These are phyloP conservation scores for Nannochloris sp. DNA, from an alignment of 139 green algal species.

Conservation along the genomic window DNA sequence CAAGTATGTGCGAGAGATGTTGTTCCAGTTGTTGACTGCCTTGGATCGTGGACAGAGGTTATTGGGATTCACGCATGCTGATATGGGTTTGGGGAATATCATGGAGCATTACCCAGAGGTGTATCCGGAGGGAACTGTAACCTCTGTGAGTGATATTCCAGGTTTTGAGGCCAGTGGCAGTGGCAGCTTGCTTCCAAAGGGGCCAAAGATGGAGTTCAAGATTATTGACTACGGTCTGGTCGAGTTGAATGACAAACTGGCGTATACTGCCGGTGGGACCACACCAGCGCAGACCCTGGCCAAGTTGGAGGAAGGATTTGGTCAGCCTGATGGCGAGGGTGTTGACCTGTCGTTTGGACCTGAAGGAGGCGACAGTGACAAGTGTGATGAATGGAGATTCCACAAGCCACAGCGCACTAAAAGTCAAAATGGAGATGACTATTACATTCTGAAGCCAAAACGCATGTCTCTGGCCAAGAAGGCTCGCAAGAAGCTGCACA, in stretches of 20 bases:
- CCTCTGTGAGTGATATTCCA: not conserved
- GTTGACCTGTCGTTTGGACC: not conserved
- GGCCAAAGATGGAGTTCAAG: slow-evolving; percentile 28
- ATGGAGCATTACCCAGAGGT: slow-evolving; percentile 30
- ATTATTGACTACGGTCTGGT: slow-evolving; percentile 30
- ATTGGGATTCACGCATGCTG: slow-evolving; percentile 33
- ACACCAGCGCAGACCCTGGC: slow-evolving; percentile 7
- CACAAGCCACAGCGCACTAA: not conserved
- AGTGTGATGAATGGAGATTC: slow-evolving; percentile 1
- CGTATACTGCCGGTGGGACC: slow-evolving; percentile 8
- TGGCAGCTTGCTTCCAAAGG: slow-evolving; percentile 18
- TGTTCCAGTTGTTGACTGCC: slow-evolving; percentile 29
- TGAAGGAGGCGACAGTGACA: not conserved
- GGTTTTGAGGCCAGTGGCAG: not conserved
- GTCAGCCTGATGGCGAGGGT: not conserved
- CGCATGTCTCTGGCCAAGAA: not conserved
- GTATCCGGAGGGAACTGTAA: not conserved
- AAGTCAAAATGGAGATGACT: not conserved
- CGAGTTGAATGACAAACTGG: slow-evolving; percentile 16
- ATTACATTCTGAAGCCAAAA: not conserved
- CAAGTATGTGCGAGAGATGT: slow-evolving; percentile 30
- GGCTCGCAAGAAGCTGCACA: not conserved
- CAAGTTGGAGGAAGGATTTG: slow-evolving; percentile 17
- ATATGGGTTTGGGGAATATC: slow-evolving; percentile 32
- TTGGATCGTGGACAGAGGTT: slow-evolving; percentile 27